Evolutionary conservation across 345 rosid genomes (phyloP).

Genomic region (Arabidopsis suecica): DNA sequence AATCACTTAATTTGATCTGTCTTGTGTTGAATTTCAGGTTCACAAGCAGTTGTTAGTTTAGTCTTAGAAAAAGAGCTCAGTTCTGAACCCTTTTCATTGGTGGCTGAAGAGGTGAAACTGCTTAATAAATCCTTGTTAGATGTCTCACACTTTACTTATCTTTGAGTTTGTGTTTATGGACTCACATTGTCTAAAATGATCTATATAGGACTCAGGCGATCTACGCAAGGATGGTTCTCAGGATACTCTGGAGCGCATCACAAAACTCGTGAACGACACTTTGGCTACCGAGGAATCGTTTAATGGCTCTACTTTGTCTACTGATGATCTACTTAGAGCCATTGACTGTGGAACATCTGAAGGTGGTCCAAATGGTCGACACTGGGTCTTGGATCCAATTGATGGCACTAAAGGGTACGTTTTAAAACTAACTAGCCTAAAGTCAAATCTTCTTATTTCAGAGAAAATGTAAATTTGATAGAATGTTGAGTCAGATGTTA

Average conservation of each 20-base stretch:
- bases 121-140: background rate
- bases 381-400: constrained; percentile 98
- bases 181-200: constrained; percentile 35
- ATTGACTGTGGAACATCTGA: constrained; percentile 86
- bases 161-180: background rate
- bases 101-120: constrained; percentile 88
- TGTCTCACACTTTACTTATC: constrained; percentile 10
- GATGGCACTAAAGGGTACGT: constrained; percentile 99
- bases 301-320: constrained; percentile 53
- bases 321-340: constrained; percentile 69
- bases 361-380: constrained; percentile 90
- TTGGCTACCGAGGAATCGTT: constrained; percentile 66
- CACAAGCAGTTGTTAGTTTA: constrained; percentile 89
- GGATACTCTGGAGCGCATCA: constrained; percentile 73
- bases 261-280: constrained; percentile 82
- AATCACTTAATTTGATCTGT: background rate
- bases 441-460: background rate
- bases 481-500: background rate
- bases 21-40: constrained; percentile 57
- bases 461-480: background rate
- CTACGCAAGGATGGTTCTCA: constrained; percentile 65
- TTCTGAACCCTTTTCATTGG: constrained; percentile 74
- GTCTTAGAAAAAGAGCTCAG: constrained; percentile 76
- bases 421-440: background rate
- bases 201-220: constrained; percentile 76